These are phyloP conservation scores for Trichaptum fuscoviolaceum DNA, from an alignment of 768 basidiomycete species.

Conservation along the genomic window DNA sequence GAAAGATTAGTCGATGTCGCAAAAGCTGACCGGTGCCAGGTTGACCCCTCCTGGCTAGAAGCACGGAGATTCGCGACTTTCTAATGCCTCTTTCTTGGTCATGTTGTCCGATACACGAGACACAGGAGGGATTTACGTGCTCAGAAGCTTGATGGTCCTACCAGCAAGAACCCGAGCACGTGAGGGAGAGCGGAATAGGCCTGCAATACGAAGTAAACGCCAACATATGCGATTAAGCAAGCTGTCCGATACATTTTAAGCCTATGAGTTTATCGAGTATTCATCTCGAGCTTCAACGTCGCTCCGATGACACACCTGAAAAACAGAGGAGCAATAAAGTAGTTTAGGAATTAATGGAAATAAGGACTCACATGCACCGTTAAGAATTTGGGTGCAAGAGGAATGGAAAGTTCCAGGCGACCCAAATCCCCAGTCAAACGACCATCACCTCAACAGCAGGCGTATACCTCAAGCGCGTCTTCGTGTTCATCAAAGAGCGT, in stretches of 20 bases:
- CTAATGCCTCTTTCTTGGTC: background rate
- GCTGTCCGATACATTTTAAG: background rate
- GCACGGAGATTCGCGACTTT: background rate
- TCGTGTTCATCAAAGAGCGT: too few species aligned
- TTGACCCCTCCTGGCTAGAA: background rate
- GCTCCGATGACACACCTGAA: too few species aligned
- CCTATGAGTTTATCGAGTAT: background rate
- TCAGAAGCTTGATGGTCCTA: background rate
- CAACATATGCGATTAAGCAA: background rate
- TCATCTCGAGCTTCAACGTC: background rate
- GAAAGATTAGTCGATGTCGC: background rate
- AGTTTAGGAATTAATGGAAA: too few species aligned
- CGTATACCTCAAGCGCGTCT: too few species aligned
- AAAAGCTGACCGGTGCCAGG: background rate
- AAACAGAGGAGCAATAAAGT: too few species aligned
- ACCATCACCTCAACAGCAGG: too few species aligned
- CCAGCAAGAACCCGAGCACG: too few species aligned
- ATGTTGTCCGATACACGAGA: background rate
- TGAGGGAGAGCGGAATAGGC: background rate
- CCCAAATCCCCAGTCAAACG: too few species aligned
- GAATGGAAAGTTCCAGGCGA: too few species aligned
- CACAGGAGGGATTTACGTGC: background rate
- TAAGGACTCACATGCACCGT: background rate
- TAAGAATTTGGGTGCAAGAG: too few species aligned
- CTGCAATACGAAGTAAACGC: background rate